These are phyloP conservation scores for Anisodus tanguticus DNA, from an alignment of 257 asterid genomes.

Conservation along the genomic window DNA sequence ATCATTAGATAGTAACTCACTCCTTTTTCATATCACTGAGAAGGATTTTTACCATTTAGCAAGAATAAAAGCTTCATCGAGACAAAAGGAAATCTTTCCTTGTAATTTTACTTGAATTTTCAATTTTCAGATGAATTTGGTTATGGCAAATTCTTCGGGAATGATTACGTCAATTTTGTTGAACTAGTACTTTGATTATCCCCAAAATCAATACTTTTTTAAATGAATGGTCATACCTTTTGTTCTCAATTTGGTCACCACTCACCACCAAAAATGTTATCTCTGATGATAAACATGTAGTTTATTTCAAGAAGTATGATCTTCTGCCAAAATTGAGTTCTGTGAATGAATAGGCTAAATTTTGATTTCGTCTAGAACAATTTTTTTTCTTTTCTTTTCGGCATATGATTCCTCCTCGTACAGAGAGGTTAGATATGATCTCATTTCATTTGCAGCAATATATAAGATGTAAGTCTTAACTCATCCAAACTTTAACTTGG, in stretches of 20 bases:
- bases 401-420: background rate
- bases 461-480: background rate
- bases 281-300: background rate
- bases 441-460: background rate
- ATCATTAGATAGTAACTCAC: background rate
- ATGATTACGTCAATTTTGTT: no score
- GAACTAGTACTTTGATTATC: no score
- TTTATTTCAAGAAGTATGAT: background rate
- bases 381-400: background rate
- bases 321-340: background rate
- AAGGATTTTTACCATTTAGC: no score
- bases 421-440: background rate
- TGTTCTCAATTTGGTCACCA: background rate
- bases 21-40: no score
- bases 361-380: background rate
- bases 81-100: background rate
- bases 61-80: background rate
- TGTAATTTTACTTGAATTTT: background rate
- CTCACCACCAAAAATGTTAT: background rate
- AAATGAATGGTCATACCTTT: background rate
- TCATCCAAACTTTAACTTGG: background rate
- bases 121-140: no score
- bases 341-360: background rate
- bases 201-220: no score
- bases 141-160: no score